Percentiles rank a stretch among this genome's conserved stretches.
phyloP scores from a whole-genome alignment of 2,329 filamentous ascomycete genomes.

The Stemphylium beticola region DNA sequence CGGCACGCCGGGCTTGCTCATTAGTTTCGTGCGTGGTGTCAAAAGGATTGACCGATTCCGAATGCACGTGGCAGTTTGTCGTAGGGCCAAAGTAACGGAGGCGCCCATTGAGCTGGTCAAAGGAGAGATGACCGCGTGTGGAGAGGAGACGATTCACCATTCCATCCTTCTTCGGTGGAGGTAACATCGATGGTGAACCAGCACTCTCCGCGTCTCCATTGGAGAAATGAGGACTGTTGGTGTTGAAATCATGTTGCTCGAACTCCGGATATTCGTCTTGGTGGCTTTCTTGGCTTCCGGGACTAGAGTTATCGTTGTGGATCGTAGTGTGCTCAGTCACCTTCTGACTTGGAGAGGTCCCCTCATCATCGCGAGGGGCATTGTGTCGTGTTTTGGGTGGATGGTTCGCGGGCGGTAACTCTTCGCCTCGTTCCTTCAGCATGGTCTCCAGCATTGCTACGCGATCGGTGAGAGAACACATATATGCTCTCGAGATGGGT shows the following conservation, averaged over 20 bases:
- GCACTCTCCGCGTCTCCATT: constrained; percentile 34
- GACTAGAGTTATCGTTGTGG: constrained; percentile 37
- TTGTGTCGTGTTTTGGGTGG: constrained; percentile 58
- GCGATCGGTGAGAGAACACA: constrained; percentile 62
- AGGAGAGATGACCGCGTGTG: constrained; percentile 58
- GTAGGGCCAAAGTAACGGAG: constrained; percentile 62
- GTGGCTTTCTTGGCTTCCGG: constrained; percentile 39
- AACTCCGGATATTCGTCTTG: constrained; percentile 34
- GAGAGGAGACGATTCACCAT: constrained; percentile 59
- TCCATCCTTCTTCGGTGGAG: constrained; percentile 53
- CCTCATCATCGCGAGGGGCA: constrained; percentile 41
- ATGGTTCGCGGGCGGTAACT: constrained; percentile 59
- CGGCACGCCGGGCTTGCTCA: constrained; percentile 56
- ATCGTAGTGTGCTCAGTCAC: constrained; percentile 12
- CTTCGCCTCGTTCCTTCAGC: constrained; percentile 58
- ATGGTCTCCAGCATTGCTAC: constrained; percentile 60
- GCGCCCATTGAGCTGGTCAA: constrained; percentile 59
- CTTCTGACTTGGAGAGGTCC: constrained; percentile 27
- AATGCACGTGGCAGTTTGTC: constrained; percentile 61
- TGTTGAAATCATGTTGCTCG: constrained; percentile 32
- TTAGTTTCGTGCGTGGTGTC: constrained; percentile 51
- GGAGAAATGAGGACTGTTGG: constrained; percentile 26
- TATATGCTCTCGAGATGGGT: constrained; percentile 65
- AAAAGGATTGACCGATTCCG: constrained; percentile 44
- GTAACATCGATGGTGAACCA: constrained; percentile 41